Percentiles rank a stretch among this genome's conserved stretches.
Conservation (phyloP, 2,329 filamentous ascomycete species). For the Dactylella cylindrospora region DNA sequence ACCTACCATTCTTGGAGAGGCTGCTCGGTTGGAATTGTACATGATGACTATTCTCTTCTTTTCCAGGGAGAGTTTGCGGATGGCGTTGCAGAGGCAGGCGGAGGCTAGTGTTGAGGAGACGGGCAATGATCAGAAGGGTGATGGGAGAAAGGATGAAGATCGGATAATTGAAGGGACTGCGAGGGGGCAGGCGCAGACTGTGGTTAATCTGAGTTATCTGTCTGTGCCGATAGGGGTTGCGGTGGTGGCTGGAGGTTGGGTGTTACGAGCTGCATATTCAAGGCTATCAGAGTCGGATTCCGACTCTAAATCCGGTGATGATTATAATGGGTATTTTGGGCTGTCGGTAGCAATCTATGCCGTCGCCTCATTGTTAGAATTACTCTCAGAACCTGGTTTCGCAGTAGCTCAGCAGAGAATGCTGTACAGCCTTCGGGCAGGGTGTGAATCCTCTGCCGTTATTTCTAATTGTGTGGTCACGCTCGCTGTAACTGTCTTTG, state of each 20-base stretch:
- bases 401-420: conserved; percentile 80
- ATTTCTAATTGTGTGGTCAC: conserved; percentile 74
- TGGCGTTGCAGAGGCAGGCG: conserved; percentile 82
- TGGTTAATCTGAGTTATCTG: conserved; percentile 86
- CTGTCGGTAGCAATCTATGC: conserved; percentile 60
- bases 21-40: conserved; percentile 88
- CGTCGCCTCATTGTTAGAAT: conserved; percentile 67
- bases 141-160: conserved; percentile 39
- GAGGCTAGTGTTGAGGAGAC: conserved; percentile 47
- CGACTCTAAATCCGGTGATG: not conserved
- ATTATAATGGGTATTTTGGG: conserved; percentile 52
- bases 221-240: conserved; percentile 68
- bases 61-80: conserved; percentile 82
- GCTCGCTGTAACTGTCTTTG: conserved; percentile 69
- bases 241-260: conserved; percentile 67
- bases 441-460: conserved; percentile 80
- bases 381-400: conserved; percentile 85
- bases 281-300: conserved; percentile 4
- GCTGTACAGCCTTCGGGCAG: conserved; percentile 75
- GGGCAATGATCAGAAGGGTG: conserved; percentile 15
- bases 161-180: conserved; percentile 47
- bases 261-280: conserved; percentile 50
- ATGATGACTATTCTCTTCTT: conserved; percentile 94
- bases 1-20: conserved; percentile 77
- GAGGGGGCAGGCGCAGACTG: conserved; percentile 54